phyloP scores from a whole-genome alignment of 163 green algal genomes.

The Scenedesmus sp. region DNA sequence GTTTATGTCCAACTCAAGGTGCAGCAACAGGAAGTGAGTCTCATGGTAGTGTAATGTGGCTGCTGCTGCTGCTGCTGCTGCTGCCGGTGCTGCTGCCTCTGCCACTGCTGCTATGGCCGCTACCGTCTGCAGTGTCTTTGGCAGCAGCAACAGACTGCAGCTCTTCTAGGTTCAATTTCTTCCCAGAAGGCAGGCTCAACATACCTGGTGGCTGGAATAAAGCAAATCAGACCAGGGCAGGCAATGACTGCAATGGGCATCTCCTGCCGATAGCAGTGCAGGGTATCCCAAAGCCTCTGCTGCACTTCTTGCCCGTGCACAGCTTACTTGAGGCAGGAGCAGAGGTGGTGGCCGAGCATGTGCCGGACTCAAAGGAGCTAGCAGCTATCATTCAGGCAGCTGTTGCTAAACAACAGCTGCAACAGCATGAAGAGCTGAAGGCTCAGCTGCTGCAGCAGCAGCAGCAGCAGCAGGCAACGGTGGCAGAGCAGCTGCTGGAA shows the following conservation, averaged over 20 bases:
- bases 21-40: too few species aligned
- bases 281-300: conserved; percentile 38
- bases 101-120: not conserved
- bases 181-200: conserved; percentile 36
- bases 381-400: not conserved
- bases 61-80: not conserved
- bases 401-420: too few species aligned
- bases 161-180: conserved; percentile 49
- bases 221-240: conserved; percentile 41
- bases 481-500: not conserved
- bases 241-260: conserved; percentile 19
- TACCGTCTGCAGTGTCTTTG: not conserved
- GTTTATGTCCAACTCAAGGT: too few species aligned
- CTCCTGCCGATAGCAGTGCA: conserved; percentile 46
- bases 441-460: not conserved
- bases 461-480: not conserved
- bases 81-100: not conserved
- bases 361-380: not conserved
- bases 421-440: not conserved
- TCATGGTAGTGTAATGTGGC: too few species aligned
- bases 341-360: not conserved
- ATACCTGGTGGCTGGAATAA: conserved; percentile 34
- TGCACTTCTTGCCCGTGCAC: conserved; percentile 47
- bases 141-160: conserved; percentile 14
- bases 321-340: not conserved